Conservation (phyloP, 2,329 filamentous ascomycete species). For the Colletotrichum somersetense region DNA sequence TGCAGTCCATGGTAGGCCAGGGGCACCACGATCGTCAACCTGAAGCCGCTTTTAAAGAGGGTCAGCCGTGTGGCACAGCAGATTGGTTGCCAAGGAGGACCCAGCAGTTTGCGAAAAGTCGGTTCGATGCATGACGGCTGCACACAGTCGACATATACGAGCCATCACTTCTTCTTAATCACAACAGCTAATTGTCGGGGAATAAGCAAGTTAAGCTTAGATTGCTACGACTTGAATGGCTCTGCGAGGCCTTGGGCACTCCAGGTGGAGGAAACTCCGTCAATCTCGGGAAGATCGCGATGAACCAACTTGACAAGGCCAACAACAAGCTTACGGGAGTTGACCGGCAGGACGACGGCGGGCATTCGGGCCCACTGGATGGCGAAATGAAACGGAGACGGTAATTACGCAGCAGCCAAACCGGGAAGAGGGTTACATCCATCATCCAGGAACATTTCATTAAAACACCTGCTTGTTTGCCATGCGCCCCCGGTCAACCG, state of each 20-base stretch:
- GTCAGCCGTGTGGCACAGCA: constrained; percentile 6
- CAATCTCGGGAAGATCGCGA: constrained; percentile 1
- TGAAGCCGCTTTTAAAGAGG: neutral
- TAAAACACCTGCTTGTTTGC: constrained; percentile 29
- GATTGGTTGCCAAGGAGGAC: neutral
- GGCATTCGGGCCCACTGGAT: neutral
- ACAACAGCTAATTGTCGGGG: too few species aligned
- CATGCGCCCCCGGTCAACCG: constrained; percentile 1
- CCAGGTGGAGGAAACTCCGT: neutral
- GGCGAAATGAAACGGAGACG: constrained; percentile 25
- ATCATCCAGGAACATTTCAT: constrained; percentile 22
- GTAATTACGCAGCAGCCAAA: constrained; percentile 2
- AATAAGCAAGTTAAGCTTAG: neutral
- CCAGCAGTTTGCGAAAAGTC: neutral
- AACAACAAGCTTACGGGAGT: constrained; percentile 10
- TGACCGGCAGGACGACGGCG: neutral
- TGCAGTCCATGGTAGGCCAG: neutral
- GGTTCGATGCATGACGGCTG: neutral
- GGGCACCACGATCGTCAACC: neutral
- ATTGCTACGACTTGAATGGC: too few species aligned
- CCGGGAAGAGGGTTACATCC: constrained; percentile 18
- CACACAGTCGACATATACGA: constrained; percentile 1
- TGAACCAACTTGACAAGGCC: neutral
- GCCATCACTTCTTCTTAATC: neutral
- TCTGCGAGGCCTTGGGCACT: neutral